Base-by-base conservation (phyloP, 306 rosid species). In the Crotalaria pallida region DNA sequence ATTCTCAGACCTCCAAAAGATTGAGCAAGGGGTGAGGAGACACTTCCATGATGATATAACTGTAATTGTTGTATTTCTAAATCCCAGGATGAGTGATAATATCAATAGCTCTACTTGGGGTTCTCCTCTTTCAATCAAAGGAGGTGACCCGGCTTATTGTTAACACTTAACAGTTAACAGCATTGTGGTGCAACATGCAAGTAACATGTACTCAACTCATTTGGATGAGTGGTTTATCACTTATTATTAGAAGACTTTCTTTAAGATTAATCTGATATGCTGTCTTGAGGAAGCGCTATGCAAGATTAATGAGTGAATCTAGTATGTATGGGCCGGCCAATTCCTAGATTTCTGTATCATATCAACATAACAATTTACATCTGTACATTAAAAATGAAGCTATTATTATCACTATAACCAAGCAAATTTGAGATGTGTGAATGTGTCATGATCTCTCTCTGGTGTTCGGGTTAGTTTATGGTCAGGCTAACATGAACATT, bases 11-110 rank as follows among this genome's bases (percentile, higher is more conserved):
- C 82, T 92, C 52, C 85, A 90, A 60, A 86, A 73, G 82, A 81
- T 90, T 15, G 96, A 90, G 34, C 77, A 77, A 74, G 96, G 98
- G 9, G 87, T 80, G 66, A 83, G 98, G 80, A 84, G 98, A 47
- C 84, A 93, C 79, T 90, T 93, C 73, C 96, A 90, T 67, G 98
- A 92, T 41, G 98, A 92, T 62, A 89, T 89, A 61, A 78, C 91
- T 2, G 92, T 89, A 6, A 76, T 85, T 36, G 98, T 92, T 65
- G 84, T 90, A 68, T 92, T 80, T 73, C 83, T 92, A 7, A 85
- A 86, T 59, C 80, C 67, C 45, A 72, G 69, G 48, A 18, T 73
- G 34, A 74, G 47, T 65, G 76, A 77, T 55, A 83, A 77, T 41
- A 41, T 41, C 15, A 41, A 41, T 7, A 71, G 17, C 74, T 69